Evolutionary conservation across 495 filamentous ascomycete genomes (phyloP), one percentile per base, ranked within the genome.

Genomic region (Penicillium goetzii): DNA sequence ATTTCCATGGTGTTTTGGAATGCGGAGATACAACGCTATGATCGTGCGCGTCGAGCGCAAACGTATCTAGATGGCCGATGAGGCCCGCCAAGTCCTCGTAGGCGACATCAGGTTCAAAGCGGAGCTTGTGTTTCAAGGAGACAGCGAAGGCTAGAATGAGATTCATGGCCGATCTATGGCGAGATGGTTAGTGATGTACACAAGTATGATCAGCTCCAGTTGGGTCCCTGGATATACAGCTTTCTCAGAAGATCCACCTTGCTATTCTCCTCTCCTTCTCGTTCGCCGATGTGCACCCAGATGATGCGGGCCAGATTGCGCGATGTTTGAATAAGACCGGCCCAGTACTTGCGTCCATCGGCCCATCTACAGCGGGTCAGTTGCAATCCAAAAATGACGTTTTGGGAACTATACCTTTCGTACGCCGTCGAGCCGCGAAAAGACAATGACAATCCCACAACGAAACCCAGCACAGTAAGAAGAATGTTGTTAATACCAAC

Each of bases 371-470:
- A 56, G 40, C 28, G 9, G 50, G 64, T 61, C 36, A 69, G 38
- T 21, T 43, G 10, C 43, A 23, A 21, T 21, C 19, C 21, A 5
- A 4, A 15, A 14, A 17, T 40, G 19, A 23, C 3, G 3, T 25
- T 23, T 23, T 23, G 10, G 21, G 21, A 8, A 41, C 2, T 0
- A 2, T 82, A 84, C 69, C 90, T 88, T 74, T 96, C 92, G 68
- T 97, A 97, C 4, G 92, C 92, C 12, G 91, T 92, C 2, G 90
- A 90, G 63, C 86, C 90, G 50, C 92, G 88, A 77, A 97, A 95
- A 23, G 89, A 92, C 62, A 97, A 79, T 0, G 90, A 84, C 68
- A 96, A 74, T 80, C 89, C 90, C 67, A 97, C 90, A 60, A 96
- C 91, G 80, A 97, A 95, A 87, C 92, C 92, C 32, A 91, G 85